Percentiles rank a stretch among this genome's conserved stretches.
These are phyloP conservation scores for Paracoccidioides lutzii DNA, from an alignment of 2,329 filamentous ascomycete species.

Conservation along the genomic window DNA sequence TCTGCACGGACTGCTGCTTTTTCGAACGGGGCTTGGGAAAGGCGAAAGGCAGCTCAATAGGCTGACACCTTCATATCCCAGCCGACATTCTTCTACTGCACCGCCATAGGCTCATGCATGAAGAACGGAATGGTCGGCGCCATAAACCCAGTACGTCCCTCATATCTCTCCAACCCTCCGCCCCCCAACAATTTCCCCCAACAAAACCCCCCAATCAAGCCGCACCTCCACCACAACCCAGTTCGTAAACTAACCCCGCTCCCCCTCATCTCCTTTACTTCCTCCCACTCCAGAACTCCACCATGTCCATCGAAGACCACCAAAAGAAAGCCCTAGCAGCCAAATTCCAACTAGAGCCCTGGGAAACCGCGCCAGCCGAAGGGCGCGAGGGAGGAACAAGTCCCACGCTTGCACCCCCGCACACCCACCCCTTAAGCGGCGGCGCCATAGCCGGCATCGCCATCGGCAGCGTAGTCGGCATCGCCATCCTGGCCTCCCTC, in stretches of 20 bases:
- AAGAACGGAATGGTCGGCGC: constrained; percentile 59
- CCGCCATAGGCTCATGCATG: constrained; percentile 52
- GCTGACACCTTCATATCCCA: constrained; percentile 6
- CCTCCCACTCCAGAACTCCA: no score
- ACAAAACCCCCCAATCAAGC: not conserved
- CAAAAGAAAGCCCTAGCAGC: constrained; percentile 35
- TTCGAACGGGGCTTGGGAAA: no score
- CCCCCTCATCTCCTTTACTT: no score
- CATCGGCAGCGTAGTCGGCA: constrained; percentile 38
- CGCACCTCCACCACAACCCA: not conserved
- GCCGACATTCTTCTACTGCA: constrained; percentile 59
- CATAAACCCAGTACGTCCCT: constrained; percentile 54
- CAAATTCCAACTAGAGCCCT: constrained; percentile 45
- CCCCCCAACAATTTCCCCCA: no score
- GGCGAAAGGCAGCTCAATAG: not conserved
- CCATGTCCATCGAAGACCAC: constrained; percentile 38
- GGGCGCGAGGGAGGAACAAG: constrained; percentile 9
- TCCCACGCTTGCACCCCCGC: constrained; percentile 7
- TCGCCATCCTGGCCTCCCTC: constrained; percentile 34
- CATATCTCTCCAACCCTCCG: no score
- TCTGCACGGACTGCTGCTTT: no score
- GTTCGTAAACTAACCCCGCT: no score
- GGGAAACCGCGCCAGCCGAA: constrained; percentile 43
- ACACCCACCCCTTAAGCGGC: constrained; percentile 20
- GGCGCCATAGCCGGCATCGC: constrained; percentile 50